Evolutionary conservation across 495 filamentous ascomycete species (phyloP), one percentile per base, ranked within the genome.

Genomic region (Astrothelium macrocarpum): DNA sequence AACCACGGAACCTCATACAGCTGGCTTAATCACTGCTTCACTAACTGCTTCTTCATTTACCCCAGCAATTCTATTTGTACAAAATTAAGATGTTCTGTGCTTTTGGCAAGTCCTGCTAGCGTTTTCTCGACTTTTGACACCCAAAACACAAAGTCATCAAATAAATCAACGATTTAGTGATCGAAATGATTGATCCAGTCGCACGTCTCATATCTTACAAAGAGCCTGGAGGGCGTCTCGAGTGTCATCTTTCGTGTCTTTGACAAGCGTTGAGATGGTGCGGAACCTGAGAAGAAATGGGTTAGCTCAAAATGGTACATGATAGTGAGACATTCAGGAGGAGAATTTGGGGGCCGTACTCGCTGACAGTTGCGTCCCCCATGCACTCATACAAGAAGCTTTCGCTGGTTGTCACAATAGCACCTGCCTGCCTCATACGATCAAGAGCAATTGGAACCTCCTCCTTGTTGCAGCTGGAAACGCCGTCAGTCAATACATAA

Each of bases 331-430:
- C n/a, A 39, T 34, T 4, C n/a, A 28, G 7, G 2, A 2, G 23
- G n/a, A 56, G 16, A 56, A 11, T 11, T 11, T 3, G 25, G 49
- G 29, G n/a, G 53, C 32, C 58, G 26, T 60, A 81, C 83, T 90
- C 85, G 7, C 78, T 73, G 70, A 89, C 87, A 3, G 71, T 79
- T 20, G 94, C 89, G 81, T 97, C 91, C 23, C 90, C 90, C 85
- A 98, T 83, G 71, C 85, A 87, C 80, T 97, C 93, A 78, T 94
- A 98, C 66, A 97, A 67, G 76, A 86, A 89, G 74, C 90, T 88
- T 84, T 98, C 94, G 75, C 90, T 95, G 53, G 86, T 90, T 58
- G 91, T 96, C 18, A 98, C 82, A 14, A 85, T 76, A 39, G 85
- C 93, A 0, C 93, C 93, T 45, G 85, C 91, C 68, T 79, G 79